Evolutionary conservation across 306 rosid genomes (phyloP).

Genomic region (Quercus cerris): DNA sequence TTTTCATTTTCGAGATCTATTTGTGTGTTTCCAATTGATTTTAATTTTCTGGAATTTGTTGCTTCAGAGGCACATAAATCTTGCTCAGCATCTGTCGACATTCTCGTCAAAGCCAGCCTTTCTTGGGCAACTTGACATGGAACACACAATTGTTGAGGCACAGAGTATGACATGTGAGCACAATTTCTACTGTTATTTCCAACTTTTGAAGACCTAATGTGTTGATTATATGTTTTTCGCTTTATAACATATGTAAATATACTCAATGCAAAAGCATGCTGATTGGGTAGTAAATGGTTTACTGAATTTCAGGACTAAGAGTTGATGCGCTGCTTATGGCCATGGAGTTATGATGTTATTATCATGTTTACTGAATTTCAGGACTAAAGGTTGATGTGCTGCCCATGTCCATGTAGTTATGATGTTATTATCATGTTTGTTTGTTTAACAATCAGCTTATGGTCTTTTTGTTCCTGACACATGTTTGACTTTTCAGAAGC

Average conservation of each 20-base stretch:
- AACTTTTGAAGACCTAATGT: background rate
- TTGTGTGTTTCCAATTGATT: slow-evolving; percentile 4
- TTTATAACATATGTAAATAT: background rate
- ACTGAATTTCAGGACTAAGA: background rate
- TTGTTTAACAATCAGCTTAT: too few species aligned
- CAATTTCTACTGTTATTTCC: slow-evolving; percentile 4
- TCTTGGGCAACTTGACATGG: slow-evolving; percentile 96
- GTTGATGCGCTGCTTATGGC: background rate
- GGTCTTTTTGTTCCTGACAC: background rate
- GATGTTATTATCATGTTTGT: too few species aligned
- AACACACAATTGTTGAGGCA: slow-evolving; percentile 87
- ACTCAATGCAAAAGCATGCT: background rate
- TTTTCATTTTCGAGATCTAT: slow-evolving; percentile 21
- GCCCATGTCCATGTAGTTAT: too few species aligned
- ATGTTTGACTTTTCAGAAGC: background rate
- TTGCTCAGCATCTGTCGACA: too few species aligned
- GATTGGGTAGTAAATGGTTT: background rate
- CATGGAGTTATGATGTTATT: too few species aligned
- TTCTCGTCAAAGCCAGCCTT: slow-evolving; percentile 89
- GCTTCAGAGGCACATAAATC: slow-evolving; percentile 91
- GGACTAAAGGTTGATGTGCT: too few species aligned
- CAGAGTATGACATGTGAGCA: slow-evolving; percentile 91
- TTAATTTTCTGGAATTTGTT: slow-evolving; percentile 33
- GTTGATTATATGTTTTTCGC: background rate
- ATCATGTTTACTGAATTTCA: too few species aligned